Evolutionary conservation across 441 rosid species (phyloP), one percentile per base, ranked within the genome.

Genomic region (Euphorbia schlechtendalii): DNA sequence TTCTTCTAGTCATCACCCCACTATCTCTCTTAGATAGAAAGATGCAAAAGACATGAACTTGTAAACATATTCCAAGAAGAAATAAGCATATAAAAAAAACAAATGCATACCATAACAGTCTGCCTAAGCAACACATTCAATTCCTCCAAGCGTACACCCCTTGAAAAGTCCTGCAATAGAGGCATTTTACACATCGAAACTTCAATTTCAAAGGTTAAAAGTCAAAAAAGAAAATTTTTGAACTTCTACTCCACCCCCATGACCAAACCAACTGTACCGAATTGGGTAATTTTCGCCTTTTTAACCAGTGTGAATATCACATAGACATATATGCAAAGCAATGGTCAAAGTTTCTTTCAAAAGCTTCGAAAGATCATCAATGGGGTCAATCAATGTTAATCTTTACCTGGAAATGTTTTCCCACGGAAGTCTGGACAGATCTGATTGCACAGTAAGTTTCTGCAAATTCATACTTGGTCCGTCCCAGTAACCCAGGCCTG

Each of bases 401-500:
- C 61, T 68, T 66, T 84, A 93, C 99, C 97, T 85, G 88, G 82
- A 84, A 90, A 67, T 68, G 36, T 68, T 83, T 83, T 52, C 95
- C 92, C 56, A 82, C 85, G 49, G 73, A 41, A 73, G 80, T 72
- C 63, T 51, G 80, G 70, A 77, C 82, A 71, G 66, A 66, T 79
- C 73, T 87, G 61, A 88, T 81, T 51, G 79, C 89, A 69, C 96
- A 90, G 71, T 93, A 93, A 61, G 91, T 87, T 80, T 83, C 86
- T 22, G 91, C 96, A 76, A 93, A 93, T 67, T 88, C 94, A 78
- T 84, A 84, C 79, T 93, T 93, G 77, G 70, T 73, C 74, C 83
- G 86, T 73, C 99, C 99, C 78, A 93, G 78, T 82, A 93, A 80
- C 65, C 96, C 89, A 80, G 99, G 99, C 97, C 97, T 93, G 68